phyloP scores from a whole-genome alignment of 805 yeast genomes.

The Cyberlindnera misumaiensis region DNA sequence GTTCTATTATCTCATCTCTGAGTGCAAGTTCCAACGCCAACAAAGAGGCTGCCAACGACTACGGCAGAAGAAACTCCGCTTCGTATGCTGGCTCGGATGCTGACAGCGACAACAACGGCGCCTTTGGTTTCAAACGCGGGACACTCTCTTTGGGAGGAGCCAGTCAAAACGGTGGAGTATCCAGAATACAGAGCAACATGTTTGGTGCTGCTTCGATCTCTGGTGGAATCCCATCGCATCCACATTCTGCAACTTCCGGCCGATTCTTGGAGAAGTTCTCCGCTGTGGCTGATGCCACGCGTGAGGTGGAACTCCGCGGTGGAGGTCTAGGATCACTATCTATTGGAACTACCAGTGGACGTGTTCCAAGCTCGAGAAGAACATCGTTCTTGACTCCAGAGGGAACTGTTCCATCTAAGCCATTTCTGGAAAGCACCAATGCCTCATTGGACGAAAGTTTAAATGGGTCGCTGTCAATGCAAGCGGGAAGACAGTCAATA shows the following conservation, averaged over 20 bases:
- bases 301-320: slow-evolving; percentile 50
- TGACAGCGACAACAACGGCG: slow-evolving; percentile 28
- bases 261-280: slow-evolving; percentile 58
- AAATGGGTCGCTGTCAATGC: slow-evolving; percentile 13
- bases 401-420: slow-evolving; percentile 19
- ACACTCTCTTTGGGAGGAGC: slow-evolving; percentile 35
- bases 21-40: slow-evolving; percentile 21
- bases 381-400: slow-evolving; percentile 40
- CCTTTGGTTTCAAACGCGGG: slow-evolving; percentile 43
- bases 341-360: slow-evolving; percentile 26
- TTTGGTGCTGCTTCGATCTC: slow-evolving; percentile 59
- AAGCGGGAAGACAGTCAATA: slow-evolving; percentile 21
- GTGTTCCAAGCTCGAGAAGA: slow-evolving; percentile 39
- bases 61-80: slow-evolving; percentile 24
- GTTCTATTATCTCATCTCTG: slow-evolving; percentile 25
- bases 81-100: slow-evolving; percentile 30
- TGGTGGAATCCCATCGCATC: slow-evolving; percentile 33
- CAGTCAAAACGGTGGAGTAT: slow-evolving; percentile 14
- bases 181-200: slow-evolving; percentile 30
- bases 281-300: slow-evolving; percentile 60
- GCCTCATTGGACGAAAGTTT: slow-evolving; percentile 25
- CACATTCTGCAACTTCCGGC: slow-evolving; percentile 23
- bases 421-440: slow-evolving; percentile 21
- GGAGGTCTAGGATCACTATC: slow-evolving; percentile 37
- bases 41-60: slow-evolving; percentile 7